Base-by-base conservation (phyloP, 768 basidiomycete genomes). In the Mycena belliarum region DNA sequence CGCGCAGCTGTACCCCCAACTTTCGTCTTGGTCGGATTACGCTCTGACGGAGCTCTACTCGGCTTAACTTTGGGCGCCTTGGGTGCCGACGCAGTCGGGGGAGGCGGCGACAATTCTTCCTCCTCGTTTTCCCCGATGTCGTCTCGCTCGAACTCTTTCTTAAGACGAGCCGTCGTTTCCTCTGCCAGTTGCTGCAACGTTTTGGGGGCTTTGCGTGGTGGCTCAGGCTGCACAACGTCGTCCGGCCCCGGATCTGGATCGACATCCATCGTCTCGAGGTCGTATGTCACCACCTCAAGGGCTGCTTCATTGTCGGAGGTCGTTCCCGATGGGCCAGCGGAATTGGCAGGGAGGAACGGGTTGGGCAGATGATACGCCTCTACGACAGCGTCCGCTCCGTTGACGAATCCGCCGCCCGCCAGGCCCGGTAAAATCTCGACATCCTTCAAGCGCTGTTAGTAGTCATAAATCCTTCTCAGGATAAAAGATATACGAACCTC, bases 361-460 rank as follows among this genome's bases (percentile, higher is more conserved):
- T 84, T 84, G 1, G 91, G 91, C 25, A 93, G 73, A 55, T 80
- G 80, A 69, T 84, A 93, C 2, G 84, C 82, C 69, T 88, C 76
- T 2, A 93, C 88, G 51, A 93, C 86, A 57, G 82, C 84, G 65
- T 87, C 89, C 8, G 84, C 87, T 15, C 79, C 84, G 8, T 82
- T 78, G 18, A 93, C 75, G 70, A 89, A 92, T 14, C 88, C 89
- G 54, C 74, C 78, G 18, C 69, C 61, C 56, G 67, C 62, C 20
- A 63, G 47, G 6, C 62, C 58, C 1, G 62, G 62, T 45, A 28
- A 8, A 35, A 63, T 32, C 55, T 56, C 54, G 2, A 57, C 55
- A 51, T 63, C 43, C 62, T 63, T 24, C 23, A 26, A 35, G 35
- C 18, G 21, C 43, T 3, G 24, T 43, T 21, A 40, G 29, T 45